These are phyloP conservation scores for Claviceps monticola DNA, from an alignment of 2,329 filamentous ascomycete genomes.

Conservation along the genomic window DNA sequence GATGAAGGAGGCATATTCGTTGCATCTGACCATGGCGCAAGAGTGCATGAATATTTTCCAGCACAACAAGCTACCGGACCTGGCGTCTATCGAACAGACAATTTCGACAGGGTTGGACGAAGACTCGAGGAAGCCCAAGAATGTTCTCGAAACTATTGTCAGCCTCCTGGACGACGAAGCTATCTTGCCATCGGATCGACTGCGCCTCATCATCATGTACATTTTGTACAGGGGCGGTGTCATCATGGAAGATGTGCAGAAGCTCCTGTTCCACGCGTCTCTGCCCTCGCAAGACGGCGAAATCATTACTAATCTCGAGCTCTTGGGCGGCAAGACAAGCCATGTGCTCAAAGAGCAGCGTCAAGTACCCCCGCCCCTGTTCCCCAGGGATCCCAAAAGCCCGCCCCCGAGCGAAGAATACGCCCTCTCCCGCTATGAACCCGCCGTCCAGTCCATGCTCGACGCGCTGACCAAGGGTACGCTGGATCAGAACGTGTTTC, in stretches of 20 bases:
- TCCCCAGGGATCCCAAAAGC: slow-evolving; percentile 49
- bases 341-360: slow-evolving; percentile 62
- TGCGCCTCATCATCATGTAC: slow-evolving; percentile 78
- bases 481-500: slow-evolving; percentile 53
- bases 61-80: slow-evolving; percentile 67
- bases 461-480: slow-evolving; percentile 57
- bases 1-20: slow-evolving; percentile 86
- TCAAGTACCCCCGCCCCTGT: slow-evolving; percentile 51
- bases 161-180: slow-evolving; percentile 77
- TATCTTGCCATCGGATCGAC: slow-evolving; percentile 56
- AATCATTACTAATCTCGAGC: slow-evolving; percentile 62
- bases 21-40: slow-evolving; percentile 93
- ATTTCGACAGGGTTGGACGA: slow-evolving; percentile 88
- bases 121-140: slow-evolving; percentile 81
- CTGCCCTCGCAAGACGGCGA: slow-evolving; percentile 62
- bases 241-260: slow-evolving; percentile 68
- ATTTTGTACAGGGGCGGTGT: slow-evolving; percentile 77
- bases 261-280: slow-evolving; percentile 70
- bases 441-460: slow-evolving; percentile 68
- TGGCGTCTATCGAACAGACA: slow-evolving; percentile 80
- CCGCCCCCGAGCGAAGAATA: slow-evolving; percentile 57
- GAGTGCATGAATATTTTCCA: slow-evolving; percentile 94
- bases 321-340: slow-evolving; percentile 63
- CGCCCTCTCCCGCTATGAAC: slow-evolving; percentile 74
- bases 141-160: slow-evolving; percentile 72